Evolutionary conservation across 1,284 basidiomycete species (phyloP), one percentile per base, ranked within the genome.

Genomic region (Heterobasidion irregulare): DNA sequence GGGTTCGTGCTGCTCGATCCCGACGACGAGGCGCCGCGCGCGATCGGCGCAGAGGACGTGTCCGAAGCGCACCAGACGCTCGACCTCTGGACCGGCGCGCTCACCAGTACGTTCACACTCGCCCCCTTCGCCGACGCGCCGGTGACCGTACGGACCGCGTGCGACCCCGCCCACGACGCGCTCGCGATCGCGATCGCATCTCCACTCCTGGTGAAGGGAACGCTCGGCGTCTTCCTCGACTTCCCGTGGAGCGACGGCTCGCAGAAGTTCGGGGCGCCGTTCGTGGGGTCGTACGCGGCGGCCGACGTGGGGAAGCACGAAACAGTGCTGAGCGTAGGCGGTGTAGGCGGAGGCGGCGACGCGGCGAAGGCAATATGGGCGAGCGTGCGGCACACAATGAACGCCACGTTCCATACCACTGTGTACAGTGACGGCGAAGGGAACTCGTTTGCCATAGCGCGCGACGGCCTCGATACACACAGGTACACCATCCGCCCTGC

Each of bases 241-340:
- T 83, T 80, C 61, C 80, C 80, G 8, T 84, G 80, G 79, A 78
- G 77, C 63, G 80, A 82, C 58, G 82, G 81, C 4, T 68, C 63
- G 45, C 56, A 66, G 18, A 82, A 83, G 61, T 84, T 83, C 64
- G 72, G 72, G 26, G 80, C 77, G 7, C 81, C 80, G 0, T 82
- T 81, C 60, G 82, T 84, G 0, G 82, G 81, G 1, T 64, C 65
- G 16, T 82, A 68, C 68, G 74, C 78, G 59, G 68, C 68, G 50
- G 73, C 76, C 1, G 61, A 67, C 10, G 26, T 26, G 26, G 3
- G 4, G 26, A 26, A 26, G 26, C 26, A 26, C 1, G 26, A 26
- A 76, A 74, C 49, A 80, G 83, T 58, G 78, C 75, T 2, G 80
- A 79, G 2, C 59, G 61, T 0, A 66, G 26, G 26, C 26, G 4